Evolutionary conservation across 73 alveolate species (phyloP).

Genomic region (Paraurostyla sp.): DNA sequence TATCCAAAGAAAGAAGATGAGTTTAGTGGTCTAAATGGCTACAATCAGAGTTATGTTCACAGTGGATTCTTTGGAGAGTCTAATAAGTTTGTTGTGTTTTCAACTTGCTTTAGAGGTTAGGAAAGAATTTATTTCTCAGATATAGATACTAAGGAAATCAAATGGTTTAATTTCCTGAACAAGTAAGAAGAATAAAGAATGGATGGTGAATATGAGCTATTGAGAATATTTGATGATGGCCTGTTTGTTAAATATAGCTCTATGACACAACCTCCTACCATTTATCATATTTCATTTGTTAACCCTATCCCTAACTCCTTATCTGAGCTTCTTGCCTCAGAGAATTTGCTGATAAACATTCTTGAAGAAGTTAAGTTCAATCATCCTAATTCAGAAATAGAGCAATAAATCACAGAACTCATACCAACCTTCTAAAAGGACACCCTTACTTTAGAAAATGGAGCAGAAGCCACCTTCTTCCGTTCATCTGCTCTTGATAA

Average conservation of each 20-base stretch:
- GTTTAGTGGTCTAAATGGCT: constrained; percentile 71
- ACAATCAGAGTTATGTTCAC: constrained; percentile 9
- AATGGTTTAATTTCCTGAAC: constrained; percentile 30
- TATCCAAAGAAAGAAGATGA: constrained; percentile 30
- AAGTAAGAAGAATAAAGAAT: not conserved
- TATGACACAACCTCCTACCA: not conserved
- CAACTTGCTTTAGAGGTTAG: not conserved
- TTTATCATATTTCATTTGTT: not conserved
- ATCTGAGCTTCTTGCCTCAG: not conserved
- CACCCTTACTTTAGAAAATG: constrained; percentile 17
- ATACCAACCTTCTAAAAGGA: not conserved
- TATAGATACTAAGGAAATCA: constrained; percentile 2
- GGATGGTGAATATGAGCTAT: constrained; percentile 43
- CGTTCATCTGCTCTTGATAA: not conserved
- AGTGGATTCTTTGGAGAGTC: constrained; percentile 19
- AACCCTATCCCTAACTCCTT: not conserved
- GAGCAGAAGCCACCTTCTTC: constrained; percentile 67
- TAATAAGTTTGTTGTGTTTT: not conserved
- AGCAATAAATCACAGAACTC: not conserved
- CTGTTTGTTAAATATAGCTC: constrained; percentile 10
- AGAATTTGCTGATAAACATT: not conserved
- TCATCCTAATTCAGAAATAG: not conserved
- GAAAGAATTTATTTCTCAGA: constrained; percentile 27
- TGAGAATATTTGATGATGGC: not conserved
- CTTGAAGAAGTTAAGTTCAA: not conserved